Conservation (phyloP, 2,329 filamentous ascomycete genomes). For the Sporothrix inflata region DNA sequence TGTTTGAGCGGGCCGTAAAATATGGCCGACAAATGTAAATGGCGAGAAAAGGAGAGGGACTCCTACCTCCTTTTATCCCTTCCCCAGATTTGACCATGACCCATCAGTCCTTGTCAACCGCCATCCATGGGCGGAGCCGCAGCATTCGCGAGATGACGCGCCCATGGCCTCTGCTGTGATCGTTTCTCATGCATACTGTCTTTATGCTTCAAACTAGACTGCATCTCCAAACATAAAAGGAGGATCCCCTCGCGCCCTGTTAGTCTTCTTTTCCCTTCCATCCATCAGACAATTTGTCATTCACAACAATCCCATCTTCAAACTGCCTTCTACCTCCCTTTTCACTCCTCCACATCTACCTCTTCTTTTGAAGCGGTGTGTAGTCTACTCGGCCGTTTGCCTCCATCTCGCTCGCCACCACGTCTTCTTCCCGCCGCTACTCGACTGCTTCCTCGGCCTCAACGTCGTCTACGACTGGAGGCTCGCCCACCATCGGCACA, state of each 20-base stretch:
- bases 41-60: not conserved
- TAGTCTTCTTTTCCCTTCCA: not conserved
- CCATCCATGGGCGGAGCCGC: not conserved
- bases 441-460: slow-evolving; percentile 33
- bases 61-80: not conserved
- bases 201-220: not conserved
- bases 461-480: slow-evolving; percentile 26
- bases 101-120: not conserved
- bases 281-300: slow-evolving; percentile 10
- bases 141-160: not conserved
- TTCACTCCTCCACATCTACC: not conserved
- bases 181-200: not conserved
- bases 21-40: not conserved
- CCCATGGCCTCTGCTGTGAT: not conserved
- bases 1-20: slow-evolving; percentile 23
- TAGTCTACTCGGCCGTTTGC: not conserved
- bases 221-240: slow-evolving; percentile 25
- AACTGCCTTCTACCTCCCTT: not conserved
- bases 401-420: slow-evolving; percentile 25
- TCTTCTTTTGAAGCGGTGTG: slow-evolving; percentile 1
- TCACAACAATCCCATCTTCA: not conserved
- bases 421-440: slow-evolving; percentile 34
- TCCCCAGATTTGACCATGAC: slow-evolving; percentile 16
- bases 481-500: slow-evolving; percentile 25
- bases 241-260: slow-evolving; percentile 4